Evolutionary conservation across 2,329 filamentous ascomycete genomes (phyloP), one percentile per base, ranked within the genome.

Genomic region (Pseudogymnoascus sp.): DNA sequence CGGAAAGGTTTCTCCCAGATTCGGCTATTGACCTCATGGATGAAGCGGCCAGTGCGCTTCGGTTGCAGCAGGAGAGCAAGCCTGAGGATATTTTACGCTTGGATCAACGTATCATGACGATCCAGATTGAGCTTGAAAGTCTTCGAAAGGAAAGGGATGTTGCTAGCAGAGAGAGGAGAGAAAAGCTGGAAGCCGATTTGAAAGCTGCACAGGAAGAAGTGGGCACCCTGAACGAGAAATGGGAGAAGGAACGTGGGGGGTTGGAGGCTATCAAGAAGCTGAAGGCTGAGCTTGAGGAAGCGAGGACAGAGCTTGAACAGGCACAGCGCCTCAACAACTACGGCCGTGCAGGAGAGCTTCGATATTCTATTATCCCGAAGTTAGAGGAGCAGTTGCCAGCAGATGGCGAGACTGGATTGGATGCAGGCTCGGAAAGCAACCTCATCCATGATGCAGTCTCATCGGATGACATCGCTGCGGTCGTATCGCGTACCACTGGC

Each of bases 11-110:
- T 76, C 80, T 97, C 0, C 95, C 95, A 0, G 95, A 99, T 76
- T 97, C 97, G 75, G 95, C 95, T 2, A 97, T 99, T 66, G 95
- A 97, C 74, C 77, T 97, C 14, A 95, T 99, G 75, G 95, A 97
- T 68, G 95, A 97, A 77, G 95, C 95, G 8, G 93, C 93, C 1
- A 96, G 90, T 65, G 91, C 92, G 21, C 79, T 97, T 8, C 87
- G 96, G 49, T 77, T 97, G 34, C 93, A 97, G 72, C 95, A 97
- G 75, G 95, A 99, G 75, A 96, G 91, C 69, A 97, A 97, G 70
- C 95, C 95, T 0, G 95, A 97, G 69, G 87, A 93, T 7, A 97
- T 99, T 36, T 91, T 96, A 78, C 86, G 89, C 60, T 84, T 97
- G 1, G 93, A 97, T 71, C 90, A 96, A 66, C 91, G 93, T 71